A percentile compares a stretch with the other conserved stretches of the same genome.
phyloP scores from a whole-genome alignment of 2,329 filamentous ascomycete genomes.

The Talaromyces sp. region DNA sequence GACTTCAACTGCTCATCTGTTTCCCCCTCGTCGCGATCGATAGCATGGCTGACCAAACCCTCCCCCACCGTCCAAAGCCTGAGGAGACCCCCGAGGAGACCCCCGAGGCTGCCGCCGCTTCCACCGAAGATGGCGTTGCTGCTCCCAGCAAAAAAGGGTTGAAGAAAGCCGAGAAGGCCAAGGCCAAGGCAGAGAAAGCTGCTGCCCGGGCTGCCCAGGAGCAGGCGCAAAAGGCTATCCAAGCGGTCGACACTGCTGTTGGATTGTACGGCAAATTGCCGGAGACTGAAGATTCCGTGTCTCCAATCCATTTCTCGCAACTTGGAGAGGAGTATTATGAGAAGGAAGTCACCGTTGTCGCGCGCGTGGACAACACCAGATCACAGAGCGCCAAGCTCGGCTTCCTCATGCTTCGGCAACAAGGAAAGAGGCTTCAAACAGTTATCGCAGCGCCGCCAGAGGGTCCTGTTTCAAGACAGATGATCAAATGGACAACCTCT shows the following conservation, averaged over 20 bases:
- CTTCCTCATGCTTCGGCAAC: slow-evolving; percentile 78
- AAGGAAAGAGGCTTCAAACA: slow-evolving; percentile 75
- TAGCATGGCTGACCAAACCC: slow-evolving; percentile 33
- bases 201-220: slow-evolving; percentile 65
- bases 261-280: slow-evolving; percentile 74
- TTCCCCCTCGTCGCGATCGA: neutral
- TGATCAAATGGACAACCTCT: slow-evolving; percentile 84
- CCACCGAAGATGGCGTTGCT: slow-evolving; percentile 36
- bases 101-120: slow-evolving; percentile 17
- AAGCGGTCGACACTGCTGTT: slow-evolving; percentile 54
- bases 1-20: neutral
- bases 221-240: slow-evolving; percentile 61
- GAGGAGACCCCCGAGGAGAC: slow-evolving; percentile 28
- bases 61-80: slow-evolving; percentile 35
- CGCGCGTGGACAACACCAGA: slow-evolving; percentile 79
- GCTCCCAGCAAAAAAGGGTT: slow-evolving; percentile 68
- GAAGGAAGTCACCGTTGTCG: slow-evolving; percentile 69
- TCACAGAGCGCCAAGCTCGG: slow-evolving; percentile 87
- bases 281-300: slow-evolving; percentile 52
- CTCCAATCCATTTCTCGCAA: slow-evolving; percentile 54
- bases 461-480: slow-evolving; percentile 64
- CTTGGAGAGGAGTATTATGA: slow-evolving; percentile 57
- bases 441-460: slow-evolving; percentile 58
- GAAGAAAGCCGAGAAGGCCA: slow-evolving; percentile 85
- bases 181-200: slow-evolving; percentile 80